Base-by-base conservation (phyloP, 768 basidiomycete genomes). In the Gelatoporia subvermispora region DNA sequence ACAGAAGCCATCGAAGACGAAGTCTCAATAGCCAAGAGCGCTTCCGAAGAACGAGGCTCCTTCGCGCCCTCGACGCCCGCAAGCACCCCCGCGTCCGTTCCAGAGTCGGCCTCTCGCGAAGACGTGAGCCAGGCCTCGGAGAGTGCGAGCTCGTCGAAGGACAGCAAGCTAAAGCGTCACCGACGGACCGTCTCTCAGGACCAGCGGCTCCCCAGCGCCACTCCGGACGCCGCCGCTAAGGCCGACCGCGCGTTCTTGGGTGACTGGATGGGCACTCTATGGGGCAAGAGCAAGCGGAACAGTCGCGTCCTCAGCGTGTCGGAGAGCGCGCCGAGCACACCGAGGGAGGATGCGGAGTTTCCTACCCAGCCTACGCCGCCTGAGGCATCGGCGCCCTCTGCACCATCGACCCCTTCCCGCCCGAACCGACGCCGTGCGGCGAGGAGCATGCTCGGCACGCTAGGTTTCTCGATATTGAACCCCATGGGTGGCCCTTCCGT, bases 211-310 rank as follows among this genome's bases (percentile, higher is more conserved):
- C 9, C 47, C 10, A 31, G 13, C 28, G 44, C 21, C 15, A n/a
- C n/a, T n/a, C n/a, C n/a, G n/a, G 20, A 24, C 37, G 54, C 50
- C 23, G 11, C 43, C 23, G 24, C 21, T 22, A 68, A 61, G 43
- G 59, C 58, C 2, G 74, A 76, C 18, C 65, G 57, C 46, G 57
- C 67, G 8, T 64, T 62, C 2, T 57, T 87, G 41, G 80, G 83
- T 17, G 82, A 85, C 41, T 90, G 88, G 88, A 79, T 89, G 74
- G 85, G 87, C 0, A 80, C 77, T 0, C 86, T 79, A 82, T 83
- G 85, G 74, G 71, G 68, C 16, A 82, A 82, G 60, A 73, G 77
- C 28, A 77, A 66, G 54, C 31, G 47, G 9, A 52, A 45, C 20
- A 50, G 38, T 4, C 28, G 28, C 28, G 13, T 34, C 51, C 1